phyloP scores from a whole-genome alignment of 768 basidiomycete genomes.

The Harrya chromipes region DNA sequence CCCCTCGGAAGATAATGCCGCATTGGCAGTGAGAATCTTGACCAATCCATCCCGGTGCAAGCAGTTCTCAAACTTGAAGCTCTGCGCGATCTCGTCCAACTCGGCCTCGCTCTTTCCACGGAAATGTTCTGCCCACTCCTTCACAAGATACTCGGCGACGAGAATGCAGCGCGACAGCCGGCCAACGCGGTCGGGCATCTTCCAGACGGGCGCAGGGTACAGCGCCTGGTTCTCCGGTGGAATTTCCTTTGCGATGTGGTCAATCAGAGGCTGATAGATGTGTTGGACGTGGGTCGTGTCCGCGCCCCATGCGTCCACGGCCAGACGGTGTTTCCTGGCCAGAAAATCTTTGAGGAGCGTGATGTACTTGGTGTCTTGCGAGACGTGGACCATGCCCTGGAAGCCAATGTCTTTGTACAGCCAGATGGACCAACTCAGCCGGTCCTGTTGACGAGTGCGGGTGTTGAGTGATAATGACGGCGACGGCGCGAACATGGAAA shows the following conservation, averaged over 20 bases:
- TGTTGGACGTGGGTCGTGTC: slow-evolving; percentile 54
- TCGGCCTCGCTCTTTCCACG: slow-evolving; percentile 53
- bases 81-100: slow-evolving; percentile 70
- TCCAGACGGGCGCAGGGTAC: slow-evolving; percentile 67
- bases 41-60: slow-evolving; percentile 66
- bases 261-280: slow-evolving; percentile 62
- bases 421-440: slow-evolving; percentile 82
- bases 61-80: slow-evolving; percentile 72
- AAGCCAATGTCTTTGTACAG: slow-evolving; percentile 85
- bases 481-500: not conserved
- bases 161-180: slow-evolving; percentile 66
- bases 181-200: slow-evolving; percentile 49
- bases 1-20: slow-evolving; percentile 14
- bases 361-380: slow-evolving; percentile 69
- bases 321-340: slow-evolving; percentile 73
- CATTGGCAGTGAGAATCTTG: slow-evolving; percentile 45
- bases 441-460: slow-evolving; percentile 41
- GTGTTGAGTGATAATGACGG: not conserved
- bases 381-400: slow-evolving; percentile 79
- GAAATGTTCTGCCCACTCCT: slow-evolving; percentile 74
- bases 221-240: slow-evolving; percentile 48
- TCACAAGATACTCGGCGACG: slow-evolving; percentile 65
- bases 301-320: slow-evolving; percentile 76
- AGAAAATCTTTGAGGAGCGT: slow-evolving; percentile 65
- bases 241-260: slow-evolving; percentile 59